Percentiles rank a stretch among this genome's conserved stretches.
Evolutionary conservation across 495 filamentous ascomycete species (phyloP).

Genomic region (Penicillium verhagenii): DNA sequence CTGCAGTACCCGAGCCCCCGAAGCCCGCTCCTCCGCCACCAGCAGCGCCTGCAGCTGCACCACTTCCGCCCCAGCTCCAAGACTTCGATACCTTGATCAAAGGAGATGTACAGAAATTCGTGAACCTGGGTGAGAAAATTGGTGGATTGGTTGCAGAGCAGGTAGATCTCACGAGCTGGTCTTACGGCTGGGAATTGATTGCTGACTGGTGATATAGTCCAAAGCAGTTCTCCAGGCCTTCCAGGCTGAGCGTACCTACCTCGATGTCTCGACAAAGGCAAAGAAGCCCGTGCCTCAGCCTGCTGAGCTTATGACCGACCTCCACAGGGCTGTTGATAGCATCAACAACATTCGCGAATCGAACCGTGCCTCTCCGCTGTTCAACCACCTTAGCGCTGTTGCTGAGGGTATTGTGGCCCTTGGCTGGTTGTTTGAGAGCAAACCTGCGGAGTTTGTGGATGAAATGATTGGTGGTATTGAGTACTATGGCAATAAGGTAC

Average conservation of each 20-base stretch:
- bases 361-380: conserved; percentile 66
- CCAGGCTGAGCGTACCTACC: conserved; percentile 78
- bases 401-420: conserved; percentile 82
- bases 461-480: conserved; percentile 77
- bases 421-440: conserved; percentile 79
- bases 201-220: conserved; percentile 42
- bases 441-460: conserved; percentile 76
- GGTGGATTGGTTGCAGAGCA: conserved; percentile 79
- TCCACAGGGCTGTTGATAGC: conserved; percentile 72
- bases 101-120: conserved; percentile 72
- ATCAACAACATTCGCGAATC: conserved; percentile 76
- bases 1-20: conserved; percentile 36
- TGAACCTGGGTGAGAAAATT: conserved; percentile 72
- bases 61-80: conserved; percentile 72
- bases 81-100: conserved; percentile 83
- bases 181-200: not conserved
- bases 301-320: conserved; percentile 73
- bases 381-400: conserved; percentile 80
- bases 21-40: conserved; percentile 43
- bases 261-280: conserved; percentile 84
- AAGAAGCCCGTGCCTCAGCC: conserved; percentile 81
- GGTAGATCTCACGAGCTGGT: conserved; percentile 41
- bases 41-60: conserved; percentile 50
- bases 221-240: conserved; percentile 65
- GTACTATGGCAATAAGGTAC: conserved; percentile 87